Conservation (phyloP, 768 basidiomycete species). For the Mycena olivaceomarginata region DNA sequence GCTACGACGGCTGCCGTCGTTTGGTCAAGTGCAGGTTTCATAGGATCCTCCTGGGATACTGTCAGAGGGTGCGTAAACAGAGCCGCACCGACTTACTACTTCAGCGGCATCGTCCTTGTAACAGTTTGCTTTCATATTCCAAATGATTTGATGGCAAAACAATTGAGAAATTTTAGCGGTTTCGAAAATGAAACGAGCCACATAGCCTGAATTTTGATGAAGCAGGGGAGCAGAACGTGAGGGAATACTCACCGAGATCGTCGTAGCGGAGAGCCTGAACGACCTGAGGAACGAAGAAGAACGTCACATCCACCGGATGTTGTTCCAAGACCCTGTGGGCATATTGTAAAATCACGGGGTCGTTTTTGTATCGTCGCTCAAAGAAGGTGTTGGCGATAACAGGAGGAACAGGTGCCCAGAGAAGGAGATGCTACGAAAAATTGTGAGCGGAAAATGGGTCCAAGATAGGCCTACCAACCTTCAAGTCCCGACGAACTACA, state of each 20-base stretch:
- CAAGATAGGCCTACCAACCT: constrained; percentile 60
- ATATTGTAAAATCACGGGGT: constrained; percentile 94
- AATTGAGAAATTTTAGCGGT: constrained; percentile 97
- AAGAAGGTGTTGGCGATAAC: constrained; percentile 90
- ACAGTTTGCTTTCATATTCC: constrained; percentile 99
- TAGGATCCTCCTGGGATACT: constrained; percentile 85
- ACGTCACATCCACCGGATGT: constrained; percentile 95
- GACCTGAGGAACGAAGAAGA: constrained; percentile 99
- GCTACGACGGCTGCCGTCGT: constrained; percentile 89
- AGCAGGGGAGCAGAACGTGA: not conserved
- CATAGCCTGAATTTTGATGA: constrained; percentile 79
- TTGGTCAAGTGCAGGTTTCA: constrained; percentile 96
- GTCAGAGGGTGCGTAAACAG: constrained; percentile 16
- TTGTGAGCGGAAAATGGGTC: not conserved
- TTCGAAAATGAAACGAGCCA: constrained; percentile 96
- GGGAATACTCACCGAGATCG: constrained; percentile 77
- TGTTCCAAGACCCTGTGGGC: constrained; percentile 96
- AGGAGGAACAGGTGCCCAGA: constrained; percentile 94
- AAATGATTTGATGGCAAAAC: constrained; percentile 99
- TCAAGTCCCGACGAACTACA: constrained; percentile 79
- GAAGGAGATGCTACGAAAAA: constrained; percentile 80
- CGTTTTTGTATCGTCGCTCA: constrained; percentile 87
- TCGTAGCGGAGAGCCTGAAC: constrained; percentile 97
- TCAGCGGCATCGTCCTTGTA: constrained; percentile 94
- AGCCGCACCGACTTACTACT: constrained; percentile 68